These are phyloP conservation scores for Chaetomiaceae sp. DNA, from an alignment of 2,329 filamentous ascomycete species.

Conservation along the genomic window DNA sequence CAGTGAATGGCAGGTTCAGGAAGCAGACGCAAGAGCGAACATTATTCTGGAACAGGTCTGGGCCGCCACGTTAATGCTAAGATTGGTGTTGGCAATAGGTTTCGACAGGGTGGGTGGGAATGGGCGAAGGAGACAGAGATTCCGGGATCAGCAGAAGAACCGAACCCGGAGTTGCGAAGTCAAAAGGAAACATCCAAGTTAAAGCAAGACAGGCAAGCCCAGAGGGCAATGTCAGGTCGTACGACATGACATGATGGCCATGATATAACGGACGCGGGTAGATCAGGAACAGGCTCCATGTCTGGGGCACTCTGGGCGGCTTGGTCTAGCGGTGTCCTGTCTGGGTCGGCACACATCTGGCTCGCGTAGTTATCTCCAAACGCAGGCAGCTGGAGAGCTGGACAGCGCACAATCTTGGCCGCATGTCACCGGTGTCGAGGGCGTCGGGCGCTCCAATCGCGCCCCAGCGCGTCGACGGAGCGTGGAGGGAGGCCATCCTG, in stretches of 20 bases:
- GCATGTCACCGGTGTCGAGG: too few relatives aligned
- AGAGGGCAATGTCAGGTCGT: background rate
- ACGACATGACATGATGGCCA: background rate
- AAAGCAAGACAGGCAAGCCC: background rate
- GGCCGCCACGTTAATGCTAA: background rate
- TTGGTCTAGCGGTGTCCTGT: too few relatives aligned
- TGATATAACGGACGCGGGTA: conserved; percentile 3
- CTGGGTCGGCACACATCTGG: too few relatives aligned
- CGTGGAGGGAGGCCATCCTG: background rate
- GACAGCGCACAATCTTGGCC: background rate
- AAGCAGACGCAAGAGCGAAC: background rate
- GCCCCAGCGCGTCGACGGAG: background rate
- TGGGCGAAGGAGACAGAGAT: background rate
- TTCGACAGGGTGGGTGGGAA: too few relatives aligned
- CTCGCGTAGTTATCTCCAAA: too few relatives aligned
- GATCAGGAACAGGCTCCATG: background rate
- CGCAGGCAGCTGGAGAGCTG: background rate
- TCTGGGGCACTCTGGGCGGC: too few relatives aligned
- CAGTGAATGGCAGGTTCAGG: background rate
- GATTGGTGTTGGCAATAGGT: too few relatives aligned
- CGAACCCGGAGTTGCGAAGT: too few relatives aligned
- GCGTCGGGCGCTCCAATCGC: background rate
- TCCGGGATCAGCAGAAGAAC: too few relatives aligned
- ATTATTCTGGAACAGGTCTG: background rate
- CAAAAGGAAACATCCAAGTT: background rate